These are phyloP conservation scores for Xylaria castorea DNA, from an alignment of 495 filamentous ascomycete genomes.

Conservation along the genomic window DNA sequence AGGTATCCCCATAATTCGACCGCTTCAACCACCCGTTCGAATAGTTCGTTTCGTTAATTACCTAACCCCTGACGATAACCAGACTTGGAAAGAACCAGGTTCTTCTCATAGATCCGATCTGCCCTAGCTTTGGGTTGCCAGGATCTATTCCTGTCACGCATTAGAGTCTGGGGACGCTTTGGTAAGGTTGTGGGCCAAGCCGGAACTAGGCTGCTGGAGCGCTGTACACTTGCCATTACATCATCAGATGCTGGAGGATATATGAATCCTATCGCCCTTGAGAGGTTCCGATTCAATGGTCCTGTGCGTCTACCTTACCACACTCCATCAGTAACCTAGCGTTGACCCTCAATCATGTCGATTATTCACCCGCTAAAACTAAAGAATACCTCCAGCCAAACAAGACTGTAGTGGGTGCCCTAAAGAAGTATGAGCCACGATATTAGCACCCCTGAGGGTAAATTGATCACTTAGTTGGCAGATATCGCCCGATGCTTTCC, in stretches of 20 bases:
- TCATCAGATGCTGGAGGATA: background rate
- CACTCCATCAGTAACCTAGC: background rate
- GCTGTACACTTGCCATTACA: background rate
- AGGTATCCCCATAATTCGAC: slow-evolving; percentile 8
- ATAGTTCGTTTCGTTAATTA: background rate
- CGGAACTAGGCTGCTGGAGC: background rate
- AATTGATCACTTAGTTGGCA: background rate
- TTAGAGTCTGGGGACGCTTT: background rate
- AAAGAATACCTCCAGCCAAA: background rate
- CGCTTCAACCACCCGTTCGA: slow-evolving; percentile 8
- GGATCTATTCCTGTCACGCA: slow-evolving; percentile 12
- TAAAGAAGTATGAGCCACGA: background rate
- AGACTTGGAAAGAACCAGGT: slow-evolving; percentile 23
- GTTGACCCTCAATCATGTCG: background rate
- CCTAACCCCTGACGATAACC: slow-evolving; percentile 11
- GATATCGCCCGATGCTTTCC: background rate
- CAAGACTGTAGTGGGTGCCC: background rate
- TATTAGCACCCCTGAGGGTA: background rate
- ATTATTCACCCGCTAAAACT: background rate
- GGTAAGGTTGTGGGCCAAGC: background rate
- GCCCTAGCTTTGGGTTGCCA: slow-evolving; percentile 5
- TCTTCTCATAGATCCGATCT: slow-evolving; percentile 28
- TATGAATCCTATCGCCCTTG: background rate
- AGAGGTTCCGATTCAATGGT: background rate
- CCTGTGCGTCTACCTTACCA: background rate